These are phyloP conservation scores for Syzygium oleosum DNA, from an alignment of 345 rosid species.

Conservation along the genomic window DNA sequence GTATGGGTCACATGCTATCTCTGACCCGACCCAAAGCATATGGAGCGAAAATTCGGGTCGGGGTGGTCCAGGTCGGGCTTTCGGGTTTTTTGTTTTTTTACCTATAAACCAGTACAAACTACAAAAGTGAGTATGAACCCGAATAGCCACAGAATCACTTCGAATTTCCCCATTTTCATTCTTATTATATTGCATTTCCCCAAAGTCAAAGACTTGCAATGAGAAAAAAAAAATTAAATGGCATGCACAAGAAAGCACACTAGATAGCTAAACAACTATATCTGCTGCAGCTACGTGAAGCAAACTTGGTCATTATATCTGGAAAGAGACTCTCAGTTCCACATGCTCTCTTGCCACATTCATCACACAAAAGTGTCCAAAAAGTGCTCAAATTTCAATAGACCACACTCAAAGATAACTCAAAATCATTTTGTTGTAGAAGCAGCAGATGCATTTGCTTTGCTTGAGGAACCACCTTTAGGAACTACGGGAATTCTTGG, in stretches of 20 bases:
- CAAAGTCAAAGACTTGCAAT: background rate
- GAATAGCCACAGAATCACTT: no score
- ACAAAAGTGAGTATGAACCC: no score
- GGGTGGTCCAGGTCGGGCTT: no score
- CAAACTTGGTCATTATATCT: background rate
- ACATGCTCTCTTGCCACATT: conserved; percentile 23
- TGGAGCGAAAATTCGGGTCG: no score
- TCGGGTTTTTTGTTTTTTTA: no score
- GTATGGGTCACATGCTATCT: no score
- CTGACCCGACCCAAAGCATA: no score
- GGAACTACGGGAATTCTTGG: conserved; percentile 86
- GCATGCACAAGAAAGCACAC: background rate
- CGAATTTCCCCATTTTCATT: no score
- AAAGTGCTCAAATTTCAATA: background rate
- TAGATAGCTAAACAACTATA: background rate
- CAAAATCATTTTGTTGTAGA: conserved; percentile 5
- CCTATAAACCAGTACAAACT: no score
- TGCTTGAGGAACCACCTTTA: conserved; percentile 84
- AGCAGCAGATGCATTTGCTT: conserved; percentile 88
- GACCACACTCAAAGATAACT: background rate
- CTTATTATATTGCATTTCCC: no score
- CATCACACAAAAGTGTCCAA: background rate
- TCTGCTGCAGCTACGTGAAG: background rate
- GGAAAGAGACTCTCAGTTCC: background rate
- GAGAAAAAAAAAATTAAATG: background rate